Conservation (phyloP, 2,329 filamentous ascomycete species). For the Fusarium hainanense region DNA sequence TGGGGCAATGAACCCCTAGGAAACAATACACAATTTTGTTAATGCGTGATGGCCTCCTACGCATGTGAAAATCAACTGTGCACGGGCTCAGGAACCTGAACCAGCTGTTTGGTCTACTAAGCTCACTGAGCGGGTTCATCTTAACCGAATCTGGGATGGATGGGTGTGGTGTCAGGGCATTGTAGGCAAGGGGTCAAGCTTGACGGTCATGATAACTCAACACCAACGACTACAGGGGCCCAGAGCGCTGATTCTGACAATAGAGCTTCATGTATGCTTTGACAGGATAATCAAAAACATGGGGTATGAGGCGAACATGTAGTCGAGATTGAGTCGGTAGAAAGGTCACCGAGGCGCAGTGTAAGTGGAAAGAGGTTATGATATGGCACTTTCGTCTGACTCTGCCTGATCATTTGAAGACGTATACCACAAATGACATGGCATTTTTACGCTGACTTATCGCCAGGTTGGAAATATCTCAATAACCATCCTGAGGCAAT, state of each 20-base stretch:
- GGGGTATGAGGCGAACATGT: background rate
- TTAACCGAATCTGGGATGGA: constrained; percentile 2
- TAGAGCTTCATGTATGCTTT: background rate
- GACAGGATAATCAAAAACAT: background rate
- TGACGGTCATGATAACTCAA: background rate
- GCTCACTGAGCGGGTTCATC: background rate
- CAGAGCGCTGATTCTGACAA: background rate
- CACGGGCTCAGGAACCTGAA: background rate
- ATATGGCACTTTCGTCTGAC: background rate
- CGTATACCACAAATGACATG: rapidly evolving
- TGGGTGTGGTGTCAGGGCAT: constrained; percentile 3
- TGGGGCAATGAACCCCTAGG: background rate
- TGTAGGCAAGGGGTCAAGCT: constrained; percentile 4
- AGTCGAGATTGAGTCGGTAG: background rate
- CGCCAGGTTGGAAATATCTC: background rate
- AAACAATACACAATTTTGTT: constrained; percentile 5
- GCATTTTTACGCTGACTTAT: background rate
- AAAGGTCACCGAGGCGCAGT: background rate
- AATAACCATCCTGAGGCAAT: background rate
- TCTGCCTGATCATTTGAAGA: background rate
- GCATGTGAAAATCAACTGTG: background rate
- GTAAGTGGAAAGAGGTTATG: background rate
- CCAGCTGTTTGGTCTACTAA: background rate
- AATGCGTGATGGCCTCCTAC: background rate
- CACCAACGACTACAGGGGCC: constrained; percentile 9